These are phyloP conservation scores for Russula griseocarnosa DNA, from an alignment of 768 basidiomycete genomes.

Conservation along the genomic window DNA sequence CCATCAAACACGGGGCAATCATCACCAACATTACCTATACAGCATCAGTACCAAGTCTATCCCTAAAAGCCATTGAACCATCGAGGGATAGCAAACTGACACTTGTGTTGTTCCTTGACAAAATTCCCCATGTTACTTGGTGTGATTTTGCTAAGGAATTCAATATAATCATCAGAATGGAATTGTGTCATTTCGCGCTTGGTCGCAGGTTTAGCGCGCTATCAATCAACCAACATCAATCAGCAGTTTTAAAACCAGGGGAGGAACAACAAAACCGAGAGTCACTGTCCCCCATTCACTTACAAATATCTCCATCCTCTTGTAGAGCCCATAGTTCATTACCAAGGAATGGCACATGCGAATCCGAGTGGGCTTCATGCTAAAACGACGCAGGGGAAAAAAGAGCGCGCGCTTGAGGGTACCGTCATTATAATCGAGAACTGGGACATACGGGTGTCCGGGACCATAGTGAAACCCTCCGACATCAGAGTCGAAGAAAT, in stretches of 20 bases:
- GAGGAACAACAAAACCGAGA: too few relatives aligned
- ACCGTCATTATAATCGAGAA: slow-evolving; percentile 5
- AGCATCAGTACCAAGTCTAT: background rate
- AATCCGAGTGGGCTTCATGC: slow-evolving; percentile 97
- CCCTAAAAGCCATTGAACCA: background rate
- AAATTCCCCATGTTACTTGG: slow-evolving; percentile 94
- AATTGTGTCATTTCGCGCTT: slow-evolving; percentile 99
- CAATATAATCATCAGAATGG: slow-evolving; percentile 98
- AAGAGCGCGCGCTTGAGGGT: slow-evolving; percentile 23
- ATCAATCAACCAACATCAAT: slow-evolving; percentile 15
- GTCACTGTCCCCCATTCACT: slow-evolving; percentile 38
- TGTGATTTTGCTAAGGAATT: slow-evolving; percentile 89
- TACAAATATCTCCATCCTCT: slow-evolving; percentile 99
- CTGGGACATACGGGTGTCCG: slow-evolving; percentile 72
- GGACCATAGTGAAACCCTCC: slow-evolving; percentile 99
- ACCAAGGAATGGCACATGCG: slow-evolving; percentile 99
- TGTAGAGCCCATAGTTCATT: slow-evolving; percentile 99
- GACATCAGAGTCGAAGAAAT: slow-evolving; percentile 99
- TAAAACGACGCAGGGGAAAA: slow-evolving; percentile 32
- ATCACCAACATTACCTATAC: slow-evolving; percentile 91
- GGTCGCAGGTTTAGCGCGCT: slow-evolving; percentile 99
- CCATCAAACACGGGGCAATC: slow-evolving; percentile 99
- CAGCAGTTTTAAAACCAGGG: background rate
- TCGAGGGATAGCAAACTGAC: slow-evolving; percentile 42
- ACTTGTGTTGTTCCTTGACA: slow-evolving; percentile 94